Evolutionary conservation across 306 rosid genomes (phyloP).

Genomic region (Gynostemma pentaphyllum): DNA sequence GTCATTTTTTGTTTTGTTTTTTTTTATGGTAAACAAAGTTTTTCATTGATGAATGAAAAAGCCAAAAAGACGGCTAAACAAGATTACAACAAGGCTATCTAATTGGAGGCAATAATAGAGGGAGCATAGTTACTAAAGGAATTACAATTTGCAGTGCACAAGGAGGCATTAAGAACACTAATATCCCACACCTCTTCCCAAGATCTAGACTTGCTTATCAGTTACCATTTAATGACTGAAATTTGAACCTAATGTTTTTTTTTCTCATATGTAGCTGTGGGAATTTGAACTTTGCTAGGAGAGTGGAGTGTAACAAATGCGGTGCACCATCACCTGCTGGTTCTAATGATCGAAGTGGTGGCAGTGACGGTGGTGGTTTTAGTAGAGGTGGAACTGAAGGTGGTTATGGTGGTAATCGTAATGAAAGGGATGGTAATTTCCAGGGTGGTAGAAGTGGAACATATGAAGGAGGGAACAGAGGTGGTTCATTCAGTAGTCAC

Average conservation of each 20-base stretch:
- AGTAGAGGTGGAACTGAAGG: constrained; percentile 43
- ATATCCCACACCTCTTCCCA: too few relatives aligned
- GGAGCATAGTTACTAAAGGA: too few relatives aligned
- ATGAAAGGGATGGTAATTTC: constrained; percentile 39
- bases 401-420: constrained; percentile 34
- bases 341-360: constrained; percentile 33
- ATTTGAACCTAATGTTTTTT: neutral
- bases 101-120: too few relatives aligned
- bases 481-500: constrained; percentile 41
- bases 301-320: constrained; percentile 93
- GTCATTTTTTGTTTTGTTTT: too few relatives aligned
- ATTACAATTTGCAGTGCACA: too few relatives aligned
- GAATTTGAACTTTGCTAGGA: constrained; percentile 86
- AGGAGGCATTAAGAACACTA: too few relatives aligned
- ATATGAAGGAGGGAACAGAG: constrained; percentile 52
- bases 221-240: too few relatives aligned
- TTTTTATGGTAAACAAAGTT: too few relatives aligned
- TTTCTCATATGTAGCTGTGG: constrained; percentile 59
- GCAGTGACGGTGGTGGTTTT: constrained; percentile 26
- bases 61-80: too few relatives aligned
- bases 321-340: constrained; percentile 78
- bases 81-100: too few relatives aligned
- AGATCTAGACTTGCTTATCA: too few relatives aligned
- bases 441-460: constrained; percentile 52
- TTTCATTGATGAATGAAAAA: too few relatives aligned